Base-by-base conservation (phyloP, 768 basidiomycete species). In the Trametes cinnabarina region DNA sequence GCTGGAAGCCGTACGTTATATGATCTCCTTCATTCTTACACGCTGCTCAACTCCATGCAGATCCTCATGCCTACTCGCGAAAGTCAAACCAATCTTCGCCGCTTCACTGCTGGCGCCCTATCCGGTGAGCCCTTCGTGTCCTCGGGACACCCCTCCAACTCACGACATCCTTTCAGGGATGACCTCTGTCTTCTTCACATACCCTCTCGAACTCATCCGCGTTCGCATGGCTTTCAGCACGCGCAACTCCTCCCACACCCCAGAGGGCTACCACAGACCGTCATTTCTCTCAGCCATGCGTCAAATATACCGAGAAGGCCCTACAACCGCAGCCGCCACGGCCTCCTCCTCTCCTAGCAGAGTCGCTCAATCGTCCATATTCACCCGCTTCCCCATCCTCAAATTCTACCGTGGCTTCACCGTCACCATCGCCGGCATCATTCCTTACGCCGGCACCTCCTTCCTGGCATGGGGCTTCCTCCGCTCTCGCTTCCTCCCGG, bases 401-500 rank as follows among this genome's bases (percentile, higher is more conserved):
- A 92, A 95, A 67, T 94, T 98, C 74, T 99, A 98, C 70, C 90
- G 97, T 20, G 96, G 97, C n/a, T 98, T 98, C 74, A 86, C 87
- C 7, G 93, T 97, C 26, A 94, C 94, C 20, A 73, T 98, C 37
- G 72, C 84, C 12, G 96, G 97, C 43, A 98, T 98, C 82, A 78
- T 98, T 30, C 96, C 96, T 5, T 98, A 98, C 66, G 93, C 94
- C 3, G 96, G 96, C 19, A 91, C 93, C 2, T 92, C 92, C 12
- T 98, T 98, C 77, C 81, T 98, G 44, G 86, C 88, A 30, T 98
- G 93, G 88, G 95, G 90, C 40, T 87, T 79, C 69, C 78, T 89
- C 41, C 82, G 86, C 48, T 79, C 87, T 12, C 75, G 74, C 32
- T 75, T 89, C 56, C 75, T 86, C 28, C 83, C 83, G 35, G 73